Evolutionary conservation across 352 stramenopile genomes (phyloP), one percentile per base, ranked within the genome.

Genomic region (Pythium myriotylum): DNA sequence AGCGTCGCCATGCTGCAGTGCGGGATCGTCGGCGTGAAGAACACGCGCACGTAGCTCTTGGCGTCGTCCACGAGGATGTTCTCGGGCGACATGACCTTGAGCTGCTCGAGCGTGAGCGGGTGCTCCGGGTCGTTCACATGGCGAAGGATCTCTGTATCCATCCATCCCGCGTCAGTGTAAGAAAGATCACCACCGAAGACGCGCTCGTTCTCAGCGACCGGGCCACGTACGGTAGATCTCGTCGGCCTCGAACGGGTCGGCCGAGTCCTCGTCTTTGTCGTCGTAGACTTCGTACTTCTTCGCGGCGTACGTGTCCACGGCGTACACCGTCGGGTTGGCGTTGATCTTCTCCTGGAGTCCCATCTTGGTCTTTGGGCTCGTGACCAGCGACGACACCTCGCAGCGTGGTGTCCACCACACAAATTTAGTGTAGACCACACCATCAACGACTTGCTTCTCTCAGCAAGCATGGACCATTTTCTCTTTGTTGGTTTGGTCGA

Each of bases 1-100:
- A 99, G 76, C 43, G 96, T 99, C 13, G 95, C 95, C 96, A 99
- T 99, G 64, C 84, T 93, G 86, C 96, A 99, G 81, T 99, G 96
- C 46, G 95, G 96, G 60, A 99, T 98, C 23, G 96, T 99, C 22
- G 96, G 96, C 65, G 92, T 97, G 72, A 95, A 97, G 53, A 78
- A 89, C 27, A 98, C 77, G 51, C 76, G 78, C 17, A 98, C 76
- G 55, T 68, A 74, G 62, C 82, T 96, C 29, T 75, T 79, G 1
- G 57, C 64, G 63, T 98, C 86, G 61, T 97, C 81, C 29, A 98
- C 88, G 50, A 80, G 73, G 35, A 97, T 86, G 65, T 96, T 96
- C 63, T 97, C 90, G 7, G 93, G 74, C 54, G 89, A 79, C 73
- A 96, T 90, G 45, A 98, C 92, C 64, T 97, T 97, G 42, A 98